phyloP scores from a whole-genome alignment of 345 rosid genomes.

The Brassica incana region DNA sequence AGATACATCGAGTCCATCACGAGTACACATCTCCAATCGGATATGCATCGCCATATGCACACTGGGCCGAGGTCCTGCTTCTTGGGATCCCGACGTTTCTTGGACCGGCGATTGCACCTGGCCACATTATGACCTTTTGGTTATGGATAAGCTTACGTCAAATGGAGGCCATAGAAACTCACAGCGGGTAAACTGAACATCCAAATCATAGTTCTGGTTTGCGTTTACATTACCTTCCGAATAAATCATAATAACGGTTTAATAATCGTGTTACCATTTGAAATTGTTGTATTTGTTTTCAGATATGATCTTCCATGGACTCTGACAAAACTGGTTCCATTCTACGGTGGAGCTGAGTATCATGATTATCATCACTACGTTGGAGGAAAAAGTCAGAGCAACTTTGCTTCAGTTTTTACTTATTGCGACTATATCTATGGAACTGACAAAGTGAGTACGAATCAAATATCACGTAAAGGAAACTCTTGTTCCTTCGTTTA shows the following conservation, averaged over 20 bases:
- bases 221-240: no score
- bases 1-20: conserved; percentile 72
- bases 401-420: conserved; percentile 85
- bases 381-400: conserved; percentile 87
- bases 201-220: not conserved
- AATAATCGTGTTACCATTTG: no score
- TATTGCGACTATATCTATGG: conserved; percentile 84
- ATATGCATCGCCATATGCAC: conserved; percentile 75
- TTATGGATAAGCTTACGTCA: conserved; percentile 76
- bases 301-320: conserved; percentile 79
- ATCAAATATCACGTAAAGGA: not conserved
- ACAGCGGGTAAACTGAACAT: conserved; percentile 61
- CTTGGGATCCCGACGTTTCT: conserved; percentile 83
- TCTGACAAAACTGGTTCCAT: conserved; percentile 67
- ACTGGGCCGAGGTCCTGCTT: conserved; percentile 77
- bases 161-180: conserved; percentile 78
- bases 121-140: conserved; percentile 78
- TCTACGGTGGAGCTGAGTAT: conserved; percentile 83
- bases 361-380: conserved; percentile 91
- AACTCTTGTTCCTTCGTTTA: not conserved
- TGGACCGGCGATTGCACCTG: conserved; percentile 80
- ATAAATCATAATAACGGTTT: no score
- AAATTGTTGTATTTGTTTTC: conserved; percentile 21
- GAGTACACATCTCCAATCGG: conserved; percentile 71
- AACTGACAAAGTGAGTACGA: conserved; percentile 64